phyloP scores from a whole-genome alignment of 129 eudicot genomes.

The Flaveria linearis region DNA sequence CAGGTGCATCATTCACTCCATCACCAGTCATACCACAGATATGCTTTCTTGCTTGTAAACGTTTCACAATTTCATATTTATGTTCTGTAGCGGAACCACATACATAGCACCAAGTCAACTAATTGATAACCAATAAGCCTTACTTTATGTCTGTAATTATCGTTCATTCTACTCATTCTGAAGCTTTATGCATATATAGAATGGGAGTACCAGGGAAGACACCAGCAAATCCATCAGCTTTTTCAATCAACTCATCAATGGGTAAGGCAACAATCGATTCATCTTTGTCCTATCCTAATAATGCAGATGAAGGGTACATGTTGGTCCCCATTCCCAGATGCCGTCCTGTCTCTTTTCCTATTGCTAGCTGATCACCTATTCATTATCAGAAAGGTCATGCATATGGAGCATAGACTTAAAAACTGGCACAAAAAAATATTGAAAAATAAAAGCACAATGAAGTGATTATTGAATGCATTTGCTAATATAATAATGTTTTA shows the following conservation, averaged over 20 bases:
- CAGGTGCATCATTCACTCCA: slow-evolving; percentile 89
- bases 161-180: background rate
- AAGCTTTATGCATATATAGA: slow-evolving; percentile 17
- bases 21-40: slow-evolving; percentile 93
- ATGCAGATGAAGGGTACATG: slow-evolving; percentile 79
- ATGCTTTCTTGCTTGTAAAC: slow-evolving; percentile 78
- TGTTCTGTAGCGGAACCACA: slow-evolving; percentile 47
- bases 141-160: background rate
- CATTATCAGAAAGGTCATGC: slow-evolving; percentile 19
- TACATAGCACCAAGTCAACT: slow-evolving; percentile 16
- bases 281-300: slow-evolving; percentile 72
- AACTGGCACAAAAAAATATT: background rate
- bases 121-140: slow-evolving; percentile 4
- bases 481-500: background rate
- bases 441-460: background rate
- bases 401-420: background rate
- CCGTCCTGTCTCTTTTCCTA: slow-evolving; percentile 82
- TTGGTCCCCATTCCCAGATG: slow-evolving; percentile 87
- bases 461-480: background rate
- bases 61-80: slow-evolving; percentile 27
- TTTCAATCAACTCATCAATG: too few relatives aligned
- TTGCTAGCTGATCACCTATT: slow-evolving; percentile 86
- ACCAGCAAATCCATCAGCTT: too few relatives aligned
- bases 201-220: background rate
- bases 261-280: slow-evolving; percentile 37